A percentile compares a stretch with the other conserved stretches of the same genome.
Evolutionary conservation across 768 basidiomycete genomes (phyloP).

Genomic region (Psilocybe sp.): DNA sequence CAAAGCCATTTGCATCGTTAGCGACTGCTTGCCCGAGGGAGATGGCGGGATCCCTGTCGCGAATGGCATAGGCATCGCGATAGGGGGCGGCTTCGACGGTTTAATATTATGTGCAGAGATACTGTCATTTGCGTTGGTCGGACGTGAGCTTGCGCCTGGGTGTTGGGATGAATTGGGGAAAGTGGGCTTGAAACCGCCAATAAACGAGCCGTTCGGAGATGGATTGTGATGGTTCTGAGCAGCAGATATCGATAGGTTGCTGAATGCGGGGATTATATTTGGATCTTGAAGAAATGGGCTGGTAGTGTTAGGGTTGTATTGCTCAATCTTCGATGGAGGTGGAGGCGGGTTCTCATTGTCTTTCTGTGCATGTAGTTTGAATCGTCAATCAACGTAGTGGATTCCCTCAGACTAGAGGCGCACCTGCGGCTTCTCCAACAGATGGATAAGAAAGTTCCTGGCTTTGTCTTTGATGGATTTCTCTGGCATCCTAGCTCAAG

Average conservation of each 20-base stretch:
- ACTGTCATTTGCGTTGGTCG: neutral
- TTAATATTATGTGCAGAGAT: constrained; percentile 11
- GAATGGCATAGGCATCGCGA: constrained; percentile 37
- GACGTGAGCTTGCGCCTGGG: neutral
- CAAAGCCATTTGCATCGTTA: constrained; percentile 40
- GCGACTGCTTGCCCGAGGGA: constrained; percentile 22
- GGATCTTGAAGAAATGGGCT: constrained; percentile 2
- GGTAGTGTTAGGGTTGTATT: neutral
- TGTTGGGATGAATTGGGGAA: constrained; percentile 3
- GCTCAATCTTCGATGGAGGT: constrained; percentile 13
- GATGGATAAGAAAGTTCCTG: constrained; percentile 17
- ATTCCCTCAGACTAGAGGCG: neutral
- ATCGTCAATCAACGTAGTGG: neutral
- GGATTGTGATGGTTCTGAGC: constrained; percentile 5
- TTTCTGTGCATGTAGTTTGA: constrained; percentile 3
- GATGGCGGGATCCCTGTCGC: neutral
- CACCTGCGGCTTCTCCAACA: constrained; percentile 14
- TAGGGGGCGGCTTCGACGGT: constrained; percentile 1
- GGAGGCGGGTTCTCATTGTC: constrained; percentile 5
- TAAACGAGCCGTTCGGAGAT: constrained; percentile 29
- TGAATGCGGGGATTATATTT: constrained; percentile 24
- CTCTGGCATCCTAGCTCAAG: neutral
- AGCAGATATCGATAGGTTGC: constrained; percentile 20
- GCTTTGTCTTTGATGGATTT: constrained; percentile 11
- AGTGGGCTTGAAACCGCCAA: constrained; percentile 48